phyloP scores from a whole-genome alignment of 371 early-diverging fungal genomes.

The Mucor circinelloides region DNA sequence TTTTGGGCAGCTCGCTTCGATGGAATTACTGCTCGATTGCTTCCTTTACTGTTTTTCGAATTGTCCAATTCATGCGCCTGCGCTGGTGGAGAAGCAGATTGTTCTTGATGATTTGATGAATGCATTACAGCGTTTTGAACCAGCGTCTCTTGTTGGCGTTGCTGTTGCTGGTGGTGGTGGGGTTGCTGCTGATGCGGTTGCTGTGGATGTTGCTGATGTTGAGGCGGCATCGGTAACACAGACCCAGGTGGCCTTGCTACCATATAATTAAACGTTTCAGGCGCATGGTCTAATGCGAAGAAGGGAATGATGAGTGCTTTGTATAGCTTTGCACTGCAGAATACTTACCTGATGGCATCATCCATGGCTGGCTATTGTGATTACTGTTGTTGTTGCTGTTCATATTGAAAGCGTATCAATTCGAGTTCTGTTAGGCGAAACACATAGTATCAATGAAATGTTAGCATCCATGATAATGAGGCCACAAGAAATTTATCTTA shows the following conservation, averaged over 20 bases:
- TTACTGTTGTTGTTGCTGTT: slow-evolving; percentile 10
- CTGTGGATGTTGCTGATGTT: neutral
- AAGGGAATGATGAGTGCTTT: neutral
- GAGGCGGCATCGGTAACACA: slow-evolving; percentile 18
- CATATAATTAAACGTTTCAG: slow-evolving; percentile 17
- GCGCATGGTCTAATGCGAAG: slow-evolving; percentile 4
- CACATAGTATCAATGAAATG: neutral
- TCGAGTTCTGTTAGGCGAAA: neutral
- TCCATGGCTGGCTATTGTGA: slow-evolving; percentile 10
- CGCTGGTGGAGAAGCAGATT: slow-evolving; percentile 12
- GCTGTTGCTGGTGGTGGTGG: neutral
- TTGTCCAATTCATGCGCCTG: slow-evolving; percentile 19
- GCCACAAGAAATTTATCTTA: neutral
- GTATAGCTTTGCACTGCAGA: neutral
- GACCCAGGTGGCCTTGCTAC: slow-evolving; percentile 20
- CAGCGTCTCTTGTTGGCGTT: neutral
- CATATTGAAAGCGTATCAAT: neutral
- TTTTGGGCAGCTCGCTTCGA: slow-evolving; percentile 45
- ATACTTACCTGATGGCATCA: slow-evolving; percentile 8
- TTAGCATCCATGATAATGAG: neutral
- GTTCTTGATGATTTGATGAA: neutral
- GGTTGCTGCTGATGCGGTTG: neutral
- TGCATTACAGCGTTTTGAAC: neutral
- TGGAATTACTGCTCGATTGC: slow-evolving; percentile 25
- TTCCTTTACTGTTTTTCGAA: neutral